Evolutionary conservation across 179 eudicot genomes (phyloP), one percentile per base, ranked within the genome.

Genomic region (Patellifolia procumbens): DNA sequence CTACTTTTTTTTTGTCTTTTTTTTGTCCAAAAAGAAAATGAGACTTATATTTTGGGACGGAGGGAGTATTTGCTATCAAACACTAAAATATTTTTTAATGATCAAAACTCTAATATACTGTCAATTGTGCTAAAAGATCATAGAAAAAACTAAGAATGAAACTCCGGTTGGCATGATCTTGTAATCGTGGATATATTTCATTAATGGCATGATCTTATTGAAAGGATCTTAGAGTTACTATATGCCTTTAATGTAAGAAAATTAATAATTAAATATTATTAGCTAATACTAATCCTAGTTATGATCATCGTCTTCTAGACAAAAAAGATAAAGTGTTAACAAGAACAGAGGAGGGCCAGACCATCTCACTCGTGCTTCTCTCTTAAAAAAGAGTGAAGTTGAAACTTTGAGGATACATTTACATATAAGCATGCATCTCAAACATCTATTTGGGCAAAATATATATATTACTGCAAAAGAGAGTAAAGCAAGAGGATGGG

Each of bases 261-360:
- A 49, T 22, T 42, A 67, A 45, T 1, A 7, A 42, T 24, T 15
- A 32, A 1, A 2, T 26, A 4, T 63, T 1, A 32, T 29, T 39
- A 26, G 13, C 37, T 28, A 11, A 45, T 31, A 24, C 28, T 48
- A 65, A 9, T 65, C 64, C 72, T 67, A 76, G 55, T 72, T 62
- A 42, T 48, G 76, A 78, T 60, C 55, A 72, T 72, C 65, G 53
- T 67, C 72, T 73, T 76, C 78, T 74, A 77, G 79, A 80, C 77
- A 61, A 77, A 61, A 76, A 78, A 72, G 46, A 55, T 24, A 70
- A 64, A 70, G 78, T 37, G 48, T 7, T 42, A 72, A 5, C 52
- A 77, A 55, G 60, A 77, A 37, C 69, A 32, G 49, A 43, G 55
- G 59, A 15, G 52, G 20, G 43, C 45, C 68, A 19, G 52, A n/a